These are phyloP conservation scores for Trypanosoma platydactyli DNA, from an alignment of 208 protist genomes.

Conservation along the genomic window DNA sequence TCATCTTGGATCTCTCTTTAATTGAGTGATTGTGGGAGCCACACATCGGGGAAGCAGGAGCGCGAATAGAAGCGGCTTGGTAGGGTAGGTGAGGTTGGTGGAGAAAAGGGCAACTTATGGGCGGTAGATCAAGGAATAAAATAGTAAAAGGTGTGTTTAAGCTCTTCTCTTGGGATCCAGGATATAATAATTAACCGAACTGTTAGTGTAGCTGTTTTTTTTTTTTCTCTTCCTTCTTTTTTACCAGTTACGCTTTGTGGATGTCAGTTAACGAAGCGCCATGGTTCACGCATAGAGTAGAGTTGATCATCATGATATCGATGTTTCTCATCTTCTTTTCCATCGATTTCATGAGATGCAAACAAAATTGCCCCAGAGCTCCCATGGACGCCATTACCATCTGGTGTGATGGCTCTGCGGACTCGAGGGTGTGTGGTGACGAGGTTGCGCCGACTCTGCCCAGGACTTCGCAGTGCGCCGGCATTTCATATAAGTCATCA, in stretches of 20 bases:
- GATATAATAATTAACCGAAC: no score
- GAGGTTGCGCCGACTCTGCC: not conserved
- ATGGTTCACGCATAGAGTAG: constrained; percentile 33
- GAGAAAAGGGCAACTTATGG: no score
- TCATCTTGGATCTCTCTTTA: no score
- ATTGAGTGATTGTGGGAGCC: no score
- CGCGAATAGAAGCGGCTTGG: no score
- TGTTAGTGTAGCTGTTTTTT: no score
- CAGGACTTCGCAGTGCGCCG: not conserved
- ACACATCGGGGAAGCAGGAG: no score
- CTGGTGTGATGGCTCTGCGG: constrained; percentile 9
- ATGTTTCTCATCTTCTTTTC: constrained; percentile 36
- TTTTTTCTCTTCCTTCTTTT: constrained; percentile 12
- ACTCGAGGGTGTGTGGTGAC: constrained; percentile 13
- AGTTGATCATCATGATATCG: constrained; percentile 29
- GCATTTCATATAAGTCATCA: constrained; percentile 1
- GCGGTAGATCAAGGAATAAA: no score
- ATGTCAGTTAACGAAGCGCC: constrained; percentile 37
- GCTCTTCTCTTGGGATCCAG: no score
- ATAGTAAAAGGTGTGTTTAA: no score
- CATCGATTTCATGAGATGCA: constrained; percentile 37
- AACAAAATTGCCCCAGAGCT: not conserved
- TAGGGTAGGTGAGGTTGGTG: no score
- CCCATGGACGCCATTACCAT: constrained; percentile 5
- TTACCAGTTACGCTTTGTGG: not conserved